phyloP scores from a whole-genome alignment of 257 asterid genomes.

The Datura wrightii region DNA sequence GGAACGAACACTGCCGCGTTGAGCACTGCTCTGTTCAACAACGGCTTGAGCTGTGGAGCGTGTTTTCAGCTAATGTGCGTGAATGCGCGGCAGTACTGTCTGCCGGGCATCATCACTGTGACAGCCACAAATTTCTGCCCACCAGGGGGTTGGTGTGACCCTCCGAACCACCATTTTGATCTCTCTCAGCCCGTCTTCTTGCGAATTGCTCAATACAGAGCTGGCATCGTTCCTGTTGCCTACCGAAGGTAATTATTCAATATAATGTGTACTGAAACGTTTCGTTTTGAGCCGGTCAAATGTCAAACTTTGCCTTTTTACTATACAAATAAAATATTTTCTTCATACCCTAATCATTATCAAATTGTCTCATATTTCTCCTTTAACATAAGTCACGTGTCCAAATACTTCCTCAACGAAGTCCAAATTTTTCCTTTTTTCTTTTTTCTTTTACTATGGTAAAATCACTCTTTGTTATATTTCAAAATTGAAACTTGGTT shows the following conservation, averaged over 20 bases:
- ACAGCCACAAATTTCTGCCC: conserved; percentile 98
- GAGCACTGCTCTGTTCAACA: conserved; percentile 79
- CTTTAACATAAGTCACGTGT: background rate
- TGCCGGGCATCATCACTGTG: conserved; percentile 68
- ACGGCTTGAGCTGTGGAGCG: conserved; percentile 83
- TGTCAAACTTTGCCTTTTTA: background rate
- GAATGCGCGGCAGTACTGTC: conserved; percentile 62
- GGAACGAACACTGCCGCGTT: conserved; percentile 87
- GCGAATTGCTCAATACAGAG: conserved; percentile 73
- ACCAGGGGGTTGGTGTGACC: conserved; percentile 94
- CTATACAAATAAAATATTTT: background rate
- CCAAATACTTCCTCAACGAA: background rate
- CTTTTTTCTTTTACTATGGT: background rate
- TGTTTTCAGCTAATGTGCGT: conserved; percentile 75
- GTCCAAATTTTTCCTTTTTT: background rate
- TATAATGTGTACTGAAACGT: background rate
- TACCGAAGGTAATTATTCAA: conserved; percentile 61
- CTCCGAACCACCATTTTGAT: conserved; percentile 92
- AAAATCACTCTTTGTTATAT: background rate
- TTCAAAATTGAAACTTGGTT: background rate
- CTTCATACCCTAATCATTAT: background rate
- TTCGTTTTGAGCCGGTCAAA: background rate
- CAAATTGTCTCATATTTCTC: background rate
- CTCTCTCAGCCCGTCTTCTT: conserved; percentile 79
- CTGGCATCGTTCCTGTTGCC: conserved; percentile 86